phyloP scores from a whole-genome alignment of 1,139 yeast species.

The Suhomyces wounanorum region DNA sequence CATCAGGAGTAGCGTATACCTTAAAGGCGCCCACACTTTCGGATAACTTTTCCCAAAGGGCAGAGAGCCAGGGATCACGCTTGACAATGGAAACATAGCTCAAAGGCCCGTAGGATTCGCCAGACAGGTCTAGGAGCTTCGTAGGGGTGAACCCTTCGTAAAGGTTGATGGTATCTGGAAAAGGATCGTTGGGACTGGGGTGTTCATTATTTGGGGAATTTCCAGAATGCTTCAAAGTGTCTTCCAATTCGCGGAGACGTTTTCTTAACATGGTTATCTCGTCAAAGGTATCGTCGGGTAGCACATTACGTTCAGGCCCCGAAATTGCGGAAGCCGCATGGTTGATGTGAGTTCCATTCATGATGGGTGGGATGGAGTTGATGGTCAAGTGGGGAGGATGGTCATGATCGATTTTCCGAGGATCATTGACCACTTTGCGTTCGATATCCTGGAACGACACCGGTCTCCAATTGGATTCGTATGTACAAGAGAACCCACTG shows the following conservation, averaged over 20 bases:
- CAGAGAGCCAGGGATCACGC: slow-evolving; percentile 24
- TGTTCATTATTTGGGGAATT: background rate
- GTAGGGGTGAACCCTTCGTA: slow-evolving; percentile 34
- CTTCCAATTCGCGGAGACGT: slow-evolving; percentile 14
- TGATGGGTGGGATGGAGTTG: background rate
- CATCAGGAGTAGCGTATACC: slow-evolving; percentile 7
- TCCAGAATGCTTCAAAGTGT: slow-evolving; percentile 7
- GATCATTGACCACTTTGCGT: background rate
- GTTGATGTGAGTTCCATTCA: background rate
- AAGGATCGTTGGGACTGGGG: background rate
- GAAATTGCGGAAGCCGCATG: background rate
- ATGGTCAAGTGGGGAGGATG: background rate
- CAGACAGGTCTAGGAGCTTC: slow-evolving; percentile 21
- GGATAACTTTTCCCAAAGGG: slow-evolving; percentile 19
- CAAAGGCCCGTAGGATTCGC: slow-evolving; percentile 26
- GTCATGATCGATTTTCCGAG: background rate
- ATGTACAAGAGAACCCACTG: slow-evolving; percentile 20
- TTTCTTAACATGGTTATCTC: slow-evolving; percentile 14
- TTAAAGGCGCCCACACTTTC: slow-evolving; percentile 2
- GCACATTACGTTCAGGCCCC: background rate
- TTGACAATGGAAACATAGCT: slow-evolving; percentile 27
- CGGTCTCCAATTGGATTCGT: slow-evolving; percentile 16
- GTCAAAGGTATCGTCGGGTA: slow-evolving; percentile 8
- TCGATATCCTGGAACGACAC: slow-evolving; percentile 8
- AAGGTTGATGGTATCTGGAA: slow-evolving; percentile 29